These are phyloP conservation scores for Dactylella cylindrospora DNA, from an alignment of 2,329 filamentous ascomycete genomes.

Conservation along the genomic window DNA sequence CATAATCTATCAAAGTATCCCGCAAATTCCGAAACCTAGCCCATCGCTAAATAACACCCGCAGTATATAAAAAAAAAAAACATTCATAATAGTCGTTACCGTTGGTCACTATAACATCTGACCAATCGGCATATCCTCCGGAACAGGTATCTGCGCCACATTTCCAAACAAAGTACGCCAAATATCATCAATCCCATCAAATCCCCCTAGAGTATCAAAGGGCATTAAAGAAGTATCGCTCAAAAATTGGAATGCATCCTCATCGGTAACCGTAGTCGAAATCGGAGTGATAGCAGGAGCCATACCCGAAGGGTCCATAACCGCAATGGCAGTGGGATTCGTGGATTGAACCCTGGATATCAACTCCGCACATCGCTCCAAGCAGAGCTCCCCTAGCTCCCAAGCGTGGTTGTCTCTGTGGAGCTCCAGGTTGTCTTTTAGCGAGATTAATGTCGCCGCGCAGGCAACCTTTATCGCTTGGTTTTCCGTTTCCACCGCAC, in stretches of 20 bases:
- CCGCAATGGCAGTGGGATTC: not conserved
- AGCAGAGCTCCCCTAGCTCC: slow-evolving; percentile 32
- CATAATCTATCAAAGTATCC: too few relatives aligned
- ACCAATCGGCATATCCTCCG: slow-evolving; percentile 3
- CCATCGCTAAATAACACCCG: not conserved
- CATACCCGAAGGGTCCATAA: not conserved
- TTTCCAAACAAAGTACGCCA: slow-evolving; percentile 42
- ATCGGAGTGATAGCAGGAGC: not conserved
- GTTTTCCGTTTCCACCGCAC: slow-evolving; percentile 55
- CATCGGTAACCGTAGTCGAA: slow-evolving; percentile 8
- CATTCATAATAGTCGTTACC: too few relatives aligned
- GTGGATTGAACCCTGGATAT: slow-evolving; percentile 29
- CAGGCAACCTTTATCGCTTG: slow-evolving; percentile 32
- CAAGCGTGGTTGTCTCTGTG: slow-evolving; percentile 31
- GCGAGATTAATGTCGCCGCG: slow-evolving; percentile 25
- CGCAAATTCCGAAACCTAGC: too few relatives aligned
- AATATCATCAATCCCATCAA: slow-evolving; percentile 42
- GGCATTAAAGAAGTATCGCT: slow-evolving; percentile 34
- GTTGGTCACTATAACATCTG: slow-evolving; percentile 9
- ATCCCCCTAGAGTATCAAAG: slow-evolving; percentile 38
- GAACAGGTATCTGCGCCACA: slow-evolving; percentile 7
- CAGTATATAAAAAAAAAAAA: not conserved
- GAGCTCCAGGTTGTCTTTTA: slow-evolving; percentile 28
- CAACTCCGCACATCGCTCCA: slow-evolving; percentile 36
- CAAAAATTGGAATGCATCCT: slow-evolving; percentile 36